Base-by-base conservation (phyloP, 768 basidiomycete genomes). In the Suillus americanus region DNA sequence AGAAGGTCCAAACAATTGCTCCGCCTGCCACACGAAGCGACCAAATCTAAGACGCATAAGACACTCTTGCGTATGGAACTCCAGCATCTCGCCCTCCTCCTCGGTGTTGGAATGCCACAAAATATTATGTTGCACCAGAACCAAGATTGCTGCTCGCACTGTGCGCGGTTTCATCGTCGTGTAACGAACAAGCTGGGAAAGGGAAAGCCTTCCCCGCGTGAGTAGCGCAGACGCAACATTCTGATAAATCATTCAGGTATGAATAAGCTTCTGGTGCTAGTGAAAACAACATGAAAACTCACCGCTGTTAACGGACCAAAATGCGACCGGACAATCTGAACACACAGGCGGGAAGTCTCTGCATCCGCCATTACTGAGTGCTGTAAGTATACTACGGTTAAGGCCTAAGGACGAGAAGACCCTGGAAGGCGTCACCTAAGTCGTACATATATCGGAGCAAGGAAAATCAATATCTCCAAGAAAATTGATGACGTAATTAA, bases 71-170 rank as follows among this genome's bases (percentile, higher is more conserved):
- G 87, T 79, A 70, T 95, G 94, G 67, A 97, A 80, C 74, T 97
- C 95, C 56, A 92, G 81, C 64, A 91, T 84, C 67, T 90, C 91
- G 6, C 85, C 86, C 48, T 87, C 89, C n/a, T 88, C 86, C 10
- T 88, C 88, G 6, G 83, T 83, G 45, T 84, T 83, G 10, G 89
- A 85, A 72, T 95, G 92, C 92, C 94, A 95, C 51, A 96, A 81
- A 51, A 97, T 77, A 76, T 97, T 95, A 73, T 98, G 96, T 73
- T 98, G 96, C 20, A 96, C 83, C 61, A 98, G 84, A 53, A 90
- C 85, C 53, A 97, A 79, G 23, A 96, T 78, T 23, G 87, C 83
- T 33, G 88, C 87, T 61, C 90, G 87, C 16, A 89, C 84, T 1
- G 83, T 86, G 30, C 89, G 86, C 12, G 87, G 83, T 70, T 87